These are phyloP conservation scores for Cyberlindnera lachancei DNA, from an alignment of 805 yeast genomes.

Conservation along the genomic window DNA sequence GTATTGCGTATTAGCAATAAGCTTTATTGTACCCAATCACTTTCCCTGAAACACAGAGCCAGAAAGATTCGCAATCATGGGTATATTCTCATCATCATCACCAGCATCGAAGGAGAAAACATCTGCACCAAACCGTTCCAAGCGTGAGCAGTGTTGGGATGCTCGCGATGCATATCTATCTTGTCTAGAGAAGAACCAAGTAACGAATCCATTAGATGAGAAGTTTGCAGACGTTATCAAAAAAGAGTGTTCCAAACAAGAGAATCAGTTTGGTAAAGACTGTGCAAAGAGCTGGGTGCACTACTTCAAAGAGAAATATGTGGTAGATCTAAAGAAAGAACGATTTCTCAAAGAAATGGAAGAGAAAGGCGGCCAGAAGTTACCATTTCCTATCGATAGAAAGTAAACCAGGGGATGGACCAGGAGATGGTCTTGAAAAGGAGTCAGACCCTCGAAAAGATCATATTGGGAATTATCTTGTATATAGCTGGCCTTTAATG, in stretches of 20 bases:
- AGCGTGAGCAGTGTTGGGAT: slow-evolving; percentile 83
- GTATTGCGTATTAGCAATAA: no score
- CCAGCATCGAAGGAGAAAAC: slow-evolving; percentile 19
- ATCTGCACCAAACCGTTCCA: slow-evolving; percentile 48
- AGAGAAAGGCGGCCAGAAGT: slow-evolving; percentile 44
- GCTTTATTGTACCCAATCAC: no score
- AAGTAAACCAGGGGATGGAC: slow-evolving; percentile 3
- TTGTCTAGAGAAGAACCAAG: slow-evolving; percentile 62
- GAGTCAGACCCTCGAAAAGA: no score
- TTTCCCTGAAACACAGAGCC: no score
- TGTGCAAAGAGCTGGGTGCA: slow-evolving; percentile 86
- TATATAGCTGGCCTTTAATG: no score
- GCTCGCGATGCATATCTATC: slow-evolving; percentile 70
- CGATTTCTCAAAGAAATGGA: slow-evolving; percentile 64
- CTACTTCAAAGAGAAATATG: slow-evolving; percentile 86
- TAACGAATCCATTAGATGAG: slow-evolving; percentile 64
- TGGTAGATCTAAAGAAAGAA: slow-evolving; percentile 64
- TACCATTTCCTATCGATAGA: slow-evolving; percentile 21
- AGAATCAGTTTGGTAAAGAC: slow-evolving; percentile 54
- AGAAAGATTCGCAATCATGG: no score
- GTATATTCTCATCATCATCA: slow-evolving; percentile 32
- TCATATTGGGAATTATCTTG: no score
- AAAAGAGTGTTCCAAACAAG: slow-evolving; percentile 48
- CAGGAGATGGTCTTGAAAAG: no score
- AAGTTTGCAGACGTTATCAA: slow-evolving; percentile 39